Evolutionary conservation across 306 rosid species (phyloP).

Genomic region (Luffa aegyptiaca): DNA sequence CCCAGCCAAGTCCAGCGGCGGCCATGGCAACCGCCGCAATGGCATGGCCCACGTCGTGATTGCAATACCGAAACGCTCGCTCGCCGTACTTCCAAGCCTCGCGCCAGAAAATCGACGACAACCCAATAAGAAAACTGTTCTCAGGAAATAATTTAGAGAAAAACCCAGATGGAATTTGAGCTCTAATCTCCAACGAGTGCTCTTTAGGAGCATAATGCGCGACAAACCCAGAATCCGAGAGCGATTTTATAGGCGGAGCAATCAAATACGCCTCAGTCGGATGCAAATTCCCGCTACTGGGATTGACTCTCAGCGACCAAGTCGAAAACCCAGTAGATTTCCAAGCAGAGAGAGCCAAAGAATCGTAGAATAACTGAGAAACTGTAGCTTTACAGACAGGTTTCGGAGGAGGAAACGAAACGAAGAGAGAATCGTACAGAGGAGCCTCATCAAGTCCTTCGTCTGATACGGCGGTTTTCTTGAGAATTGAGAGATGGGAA

Average conservation of each 20-base stretch:
- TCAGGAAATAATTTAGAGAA: slow-evolving; percentile 40
- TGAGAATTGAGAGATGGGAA: slow-evolving; percentile 34
- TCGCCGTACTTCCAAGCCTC: slow-evolving; percentile 97
- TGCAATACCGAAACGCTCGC: slow-evolving; percentile 82
- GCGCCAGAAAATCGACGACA: slow-evolving; percentile 90
- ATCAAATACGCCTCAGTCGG: slow-evolving; percentile 81
- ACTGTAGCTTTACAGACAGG: slow-evolving; percentile 57
- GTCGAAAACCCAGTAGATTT: slow-evolving; percentile 51
- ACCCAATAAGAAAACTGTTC: slow-evolving; percentile 50
- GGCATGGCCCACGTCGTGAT: slow-evolving; percentile 90
- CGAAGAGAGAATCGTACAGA: slow-evolving; percentile 50
- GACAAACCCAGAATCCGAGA: slow-evolving; percentile 43
- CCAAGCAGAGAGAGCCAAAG: slow-evolving; percentile 90
- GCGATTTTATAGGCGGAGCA: slow-evolving; percentile 38
- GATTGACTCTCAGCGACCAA: slow-evolving; percentile 91
- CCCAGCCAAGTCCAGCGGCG: slow-evolving; percentile 83
- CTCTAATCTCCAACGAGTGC: slow-evolving; percentile 71
- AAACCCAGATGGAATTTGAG: slow-evolving; percentile 46
- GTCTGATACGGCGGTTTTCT: neutral
- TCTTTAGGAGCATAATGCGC: slow-evolving; percentile 94
- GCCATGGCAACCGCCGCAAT: slow-evolving; percentile 80
- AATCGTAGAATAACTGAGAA: slow-evolving; percentile 67
- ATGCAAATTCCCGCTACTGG: slow-evolving; percentile 86
- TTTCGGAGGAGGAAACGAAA: slow-evolving; percentile 54
- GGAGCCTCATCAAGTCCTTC: slow-evolving; percentile 22